These are phyloP conservation scores for Aspergillus carbonarius DNA, from an alignment of 2,329 filamentous ascomycete species.

Conservation along the genomic window DNA sequence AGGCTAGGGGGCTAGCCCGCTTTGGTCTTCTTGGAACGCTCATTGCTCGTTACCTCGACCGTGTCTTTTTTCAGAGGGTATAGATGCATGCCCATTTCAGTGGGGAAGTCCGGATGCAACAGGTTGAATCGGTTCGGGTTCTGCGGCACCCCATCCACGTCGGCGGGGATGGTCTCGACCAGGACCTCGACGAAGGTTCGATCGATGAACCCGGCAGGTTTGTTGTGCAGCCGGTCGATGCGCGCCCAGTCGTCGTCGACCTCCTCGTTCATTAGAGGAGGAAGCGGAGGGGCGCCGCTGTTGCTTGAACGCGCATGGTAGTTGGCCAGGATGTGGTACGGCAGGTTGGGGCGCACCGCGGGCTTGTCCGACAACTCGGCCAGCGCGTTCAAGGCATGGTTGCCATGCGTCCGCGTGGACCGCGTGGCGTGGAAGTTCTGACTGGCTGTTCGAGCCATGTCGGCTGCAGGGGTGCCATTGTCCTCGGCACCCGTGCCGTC, in stretches of 20 bases:
- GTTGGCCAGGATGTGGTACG: conserved; percentile 48
- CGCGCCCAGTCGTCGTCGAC: conserved; percentile 47
- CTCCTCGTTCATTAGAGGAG: conserved; percentile 47
- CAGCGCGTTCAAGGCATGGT: conserved; percentile 55
- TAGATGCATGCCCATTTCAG: conserved; percentile 44
- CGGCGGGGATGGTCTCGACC: conserved; percentile 31
- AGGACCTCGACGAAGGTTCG: conserved; percentile 41
- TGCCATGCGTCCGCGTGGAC: conserved; percentile 52
- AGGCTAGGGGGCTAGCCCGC: neutral
- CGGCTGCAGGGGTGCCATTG: conserved; percentile 46
- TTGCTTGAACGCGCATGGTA: conserved; percentile 46
- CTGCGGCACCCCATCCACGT: conserved; percentile 31
- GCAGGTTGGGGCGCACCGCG: conserved; percentile 45
- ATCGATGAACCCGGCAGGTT: conserved; percentile 45
- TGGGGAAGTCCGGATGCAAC: conserved; percentile 47
- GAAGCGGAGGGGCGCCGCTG: conserved; percentile 42
- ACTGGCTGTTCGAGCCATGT: conserved; percentile 62
- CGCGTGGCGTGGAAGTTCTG: conserved; percentile 58
- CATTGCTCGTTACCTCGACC: conserved; percentile 11
- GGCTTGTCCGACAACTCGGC: conserved; percentile 56
- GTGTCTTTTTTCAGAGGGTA: conserved; percentile 31
- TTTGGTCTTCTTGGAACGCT: conserved; percentile 17
- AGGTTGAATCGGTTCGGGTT: conserved; percentile 39
- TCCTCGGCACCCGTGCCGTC: conserved; percentile 44
- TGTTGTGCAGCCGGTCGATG: conserved; percentile 40